Evolutionary conservation across 148 eudicot species (phyloP), one percentile per base, ranked within the genome.

Genomic region (Diospyros kaki): DNA sequence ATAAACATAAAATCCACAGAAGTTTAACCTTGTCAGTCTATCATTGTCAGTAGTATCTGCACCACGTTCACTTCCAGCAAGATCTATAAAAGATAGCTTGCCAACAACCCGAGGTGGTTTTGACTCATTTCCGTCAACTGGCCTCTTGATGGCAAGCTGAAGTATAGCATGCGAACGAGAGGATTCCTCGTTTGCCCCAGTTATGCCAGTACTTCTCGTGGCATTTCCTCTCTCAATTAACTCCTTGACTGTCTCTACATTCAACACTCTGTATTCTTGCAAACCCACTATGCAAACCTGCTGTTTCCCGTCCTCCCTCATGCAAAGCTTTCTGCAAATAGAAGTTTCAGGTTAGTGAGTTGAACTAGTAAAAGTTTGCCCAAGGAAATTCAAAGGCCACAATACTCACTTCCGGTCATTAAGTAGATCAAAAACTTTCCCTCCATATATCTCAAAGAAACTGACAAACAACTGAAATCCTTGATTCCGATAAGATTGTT

Each of bases 11-110:
- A 6, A 72, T 59, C 28, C 13, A 72, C n/a, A 58, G 28, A 79
- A 48, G 42, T n/a, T 50, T 6, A 68, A 86, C 96, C 96, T 89
- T 43, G 96, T 91, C 76, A 89, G 96, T 68, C 87, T 89, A 78
- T 91, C 96, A 82, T 89, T 91, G 74, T 91, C 96, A 61, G 91
- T 89, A 65, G 96, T 91, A 85, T 91, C 96, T 72, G 96, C 96
- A 73, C 96, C 96, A 52, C 96, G 93, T 79, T 91, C 96, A 81
- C 96, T 91, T 78, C 93, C 96, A 54, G 96, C 93, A 84, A 91
- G 96, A 79, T 91, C 96, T 76, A 91, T 91, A 64, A 91, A 91
- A 39, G 93, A 91, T 58, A 91, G 84, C 76, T 91, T 91, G n/a
- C 96, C 96, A 52, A 89, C 84, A 15, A 74, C 64, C 18, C 88